These are phyloP conservation scores for Nicotiana sylvestris DNA, from an alignment of 257 asterid genomes.

Conservation along the genomic window DNA sequence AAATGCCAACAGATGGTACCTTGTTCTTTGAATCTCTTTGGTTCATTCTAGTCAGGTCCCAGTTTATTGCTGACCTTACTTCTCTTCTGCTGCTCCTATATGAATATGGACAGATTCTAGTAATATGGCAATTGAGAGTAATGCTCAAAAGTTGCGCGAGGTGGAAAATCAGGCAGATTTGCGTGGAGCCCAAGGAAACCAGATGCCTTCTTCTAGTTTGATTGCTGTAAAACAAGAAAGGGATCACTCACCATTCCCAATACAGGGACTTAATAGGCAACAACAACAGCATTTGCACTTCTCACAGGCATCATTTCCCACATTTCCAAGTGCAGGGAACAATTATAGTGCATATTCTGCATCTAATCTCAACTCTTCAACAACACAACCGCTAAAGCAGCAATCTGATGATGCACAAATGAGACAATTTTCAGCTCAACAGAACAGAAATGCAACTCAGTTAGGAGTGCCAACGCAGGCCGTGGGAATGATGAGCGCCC, in stretches of 20 bases:
- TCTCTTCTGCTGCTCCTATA: constrained; percentile 19
- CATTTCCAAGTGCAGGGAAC: constrained; percentile 50
- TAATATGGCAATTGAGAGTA: constrained; percentile 37
- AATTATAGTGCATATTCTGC: constrained; percentile 56
- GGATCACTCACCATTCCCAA: constrained; percentile 53
- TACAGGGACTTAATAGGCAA: constrained; percentile 68
- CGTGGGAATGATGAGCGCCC: constrained; percentile 39
- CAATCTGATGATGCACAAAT: constrained; percentile 60
- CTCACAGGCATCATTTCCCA: constrained; percentile 53
- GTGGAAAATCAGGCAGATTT: constrained; percentile 51
- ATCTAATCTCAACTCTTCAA: constrained; percentile 35
- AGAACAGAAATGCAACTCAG: constrained; percentile 40
- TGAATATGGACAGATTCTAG: constrained; percentile 38
- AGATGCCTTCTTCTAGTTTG: constrained; percentile 37
- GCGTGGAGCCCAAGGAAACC: constrained; percentile 46
- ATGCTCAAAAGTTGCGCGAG: constrained; percentile 40
- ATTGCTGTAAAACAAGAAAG: constrained; percentile 54
- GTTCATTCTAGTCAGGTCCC: constrained; percentile 7
- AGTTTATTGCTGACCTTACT: constrained; percentile 24
- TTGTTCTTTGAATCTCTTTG: constrained; percentile 17
- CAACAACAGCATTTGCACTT: constrained; percentile 57
- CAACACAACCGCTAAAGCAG: constrained; percentile 45
- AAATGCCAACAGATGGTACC: constrained; percentile 46
- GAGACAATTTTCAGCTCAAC: constrained; percentile 63
- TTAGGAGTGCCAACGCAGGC: constrained; percentile 46